phyloP scores from a whole-genome alignment of 768 basidiomycete genomes.

The Lactifluus hygrophoroides region DNA sequence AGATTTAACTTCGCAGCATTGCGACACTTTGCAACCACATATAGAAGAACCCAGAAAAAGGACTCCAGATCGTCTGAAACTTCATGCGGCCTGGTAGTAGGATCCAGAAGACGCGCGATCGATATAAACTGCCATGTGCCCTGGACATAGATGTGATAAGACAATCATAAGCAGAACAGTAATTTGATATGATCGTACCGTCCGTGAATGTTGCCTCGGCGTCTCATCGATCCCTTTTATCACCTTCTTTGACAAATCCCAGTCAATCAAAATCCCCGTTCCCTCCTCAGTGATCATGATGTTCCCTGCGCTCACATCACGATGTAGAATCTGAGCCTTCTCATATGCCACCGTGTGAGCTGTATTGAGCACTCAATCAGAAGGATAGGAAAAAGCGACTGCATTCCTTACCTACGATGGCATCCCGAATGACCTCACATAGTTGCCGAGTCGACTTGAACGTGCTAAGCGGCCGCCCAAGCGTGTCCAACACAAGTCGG shows the following conservation, averaged over 20 bases:
- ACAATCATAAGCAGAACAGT: no score
- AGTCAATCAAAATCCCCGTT: background rate
- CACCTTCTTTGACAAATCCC: background rate
- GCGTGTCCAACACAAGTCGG: no score
- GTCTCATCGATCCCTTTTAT: no score
- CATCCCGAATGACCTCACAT: background rate
- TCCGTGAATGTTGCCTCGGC: background rate
- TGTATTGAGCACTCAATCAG: background rate
- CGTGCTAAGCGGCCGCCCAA: no score
- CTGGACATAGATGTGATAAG: background rate
- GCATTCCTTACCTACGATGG: background rate
- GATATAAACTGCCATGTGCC: slow-evolving; percentile 20
- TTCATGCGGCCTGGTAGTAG: background rate
- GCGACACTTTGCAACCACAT: background rate
- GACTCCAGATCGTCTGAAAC: slow-evolving; percentile 19
- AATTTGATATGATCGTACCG: background rate
- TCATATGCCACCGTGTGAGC: background rate
- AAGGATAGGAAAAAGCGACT: background rate
- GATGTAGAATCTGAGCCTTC: background rate
- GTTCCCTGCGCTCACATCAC: background rate
- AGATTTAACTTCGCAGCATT: no score
- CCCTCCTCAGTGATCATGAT: background rate
- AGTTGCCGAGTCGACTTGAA: no score
- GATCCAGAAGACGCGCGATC: background rate
- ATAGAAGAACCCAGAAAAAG: slow-evolving; percentile 14